Conservation (phyloP, 495 filamentous ascomycete genomes). For the Lepidopterella palustris region DNA sequence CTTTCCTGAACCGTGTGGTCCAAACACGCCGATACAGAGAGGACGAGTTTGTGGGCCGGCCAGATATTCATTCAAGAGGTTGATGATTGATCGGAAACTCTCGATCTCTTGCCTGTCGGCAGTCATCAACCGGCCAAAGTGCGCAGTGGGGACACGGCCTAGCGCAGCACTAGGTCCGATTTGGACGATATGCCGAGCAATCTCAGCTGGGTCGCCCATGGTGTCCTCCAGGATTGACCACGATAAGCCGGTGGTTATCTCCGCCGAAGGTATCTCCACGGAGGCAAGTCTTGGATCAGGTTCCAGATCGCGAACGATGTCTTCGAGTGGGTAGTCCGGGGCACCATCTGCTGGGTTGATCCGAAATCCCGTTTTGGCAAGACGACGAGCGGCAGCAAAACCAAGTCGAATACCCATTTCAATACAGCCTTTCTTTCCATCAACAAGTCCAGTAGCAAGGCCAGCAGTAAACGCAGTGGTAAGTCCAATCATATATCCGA, state of each 20-base stretch:
- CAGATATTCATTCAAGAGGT: slow-evolving; percentile 18
- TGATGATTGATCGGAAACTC: slow-evolving; percentile 15
- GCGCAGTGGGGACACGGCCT: slow-evolving; percentile 17
- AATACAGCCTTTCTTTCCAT: slow-evolving; percentile 9
- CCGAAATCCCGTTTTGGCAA: slow-evolving; percentile 12
- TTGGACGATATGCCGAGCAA: slow-evolving; percentile 24
- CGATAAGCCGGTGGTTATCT: slow-evolving; percentile 20
- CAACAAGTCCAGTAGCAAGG: slow-evolving; percentile 17
- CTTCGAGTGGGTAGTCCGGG: slow-evolving; percentile 15
- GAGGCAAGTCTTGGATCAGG: slow-evolving; percentile 2
- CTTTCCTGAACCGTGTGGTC: slow-evolving; percentile 23
- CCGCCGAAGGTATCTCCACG: slow-evolving; percentile 20
- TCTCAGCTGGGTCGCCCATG: slow-evolving; percentile 23
- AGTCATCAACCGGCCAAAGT: slow-evolving; percentile 11
- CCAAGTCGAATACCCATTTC: slow-evolving; percentile 17
- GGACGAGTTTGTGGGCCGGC: slow-evolving; percentile 4
- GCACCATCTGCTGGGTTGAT: slow-evolving; percentile 7
- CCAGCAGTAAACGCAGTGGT: slow-evolving; percentile 23
- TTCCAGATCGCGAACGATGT: slow-evolving; percentile 13
- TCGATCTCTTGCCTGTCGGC: slow-evolving; percentile 25
- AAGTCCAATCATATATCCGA: slow-evolving; percentile 8
- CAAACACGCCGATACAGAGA: slow-evolving; percentile 18
- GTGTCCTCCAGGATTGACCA: slow-evolving; percentile 26
- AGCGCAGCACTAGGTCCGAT: slow-evolving; percentile 7
- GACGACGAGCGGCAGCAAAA: slow-evolving; percentile 10